These are phyloP conservation scores for Gyromitra esculenta DNA, from an alignment of 2,329 filamentous ascomycete genomes.

Conservation along the genomic window DNA sequence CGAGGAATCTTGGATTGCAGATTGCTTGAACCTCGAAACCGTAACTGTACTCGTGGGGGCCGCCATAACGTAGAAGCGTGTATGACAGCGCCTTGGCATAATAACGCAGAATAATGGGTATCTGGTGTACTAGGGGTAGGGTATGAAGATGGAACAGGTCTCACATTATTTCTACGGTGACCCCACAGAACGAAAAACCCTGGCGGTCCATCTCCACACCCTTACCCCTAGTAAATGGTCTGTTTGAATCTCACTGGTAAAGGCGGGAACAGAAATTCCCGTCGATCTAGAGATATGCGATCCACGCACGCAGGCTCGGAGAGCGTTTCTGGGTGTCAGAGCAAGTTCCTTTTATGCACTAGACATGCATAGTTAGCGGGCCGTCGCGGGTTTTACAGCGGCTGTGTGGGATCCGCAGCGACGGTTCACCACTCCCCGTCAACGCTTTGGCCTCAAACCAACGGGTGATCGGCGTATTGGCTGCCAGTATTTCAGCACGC, in stretches of 20 bases:
- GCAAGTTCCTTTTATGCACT: constrained; percentile 9
- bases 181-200: too few relatives aligned
- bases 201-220: too few relatives aligned
- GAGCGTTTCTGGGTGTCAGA: not conserved
- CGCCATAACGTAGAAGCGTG: not conserved
- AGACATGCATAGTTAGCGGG: constrained; percentile 19
- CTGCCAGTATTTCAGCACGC: not conserved
- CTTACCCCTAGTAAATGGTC: not conserved
- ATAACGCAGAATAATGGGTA: constrained; percentile 5
- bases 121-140: not conserved
- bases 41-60: not conserved
- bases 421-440: not conserved
- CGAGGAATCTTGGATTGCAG: not conserved
- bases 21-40: not conserved
- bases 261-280: not conserved
- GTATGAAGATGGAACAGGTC: too few relatives aligned
- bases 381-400: constrained; percentile 38
- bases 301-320: not conserved
- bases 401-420: not conserved
- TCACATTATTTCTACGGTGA: too few relatives aligned
- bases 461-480: not conserved
- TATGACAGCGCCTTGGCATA: constrained; percentile 3
- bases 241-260: not conserved
- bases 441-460: constrained; percentile 23
- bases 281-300: constrained; percentile 11